Conservation (phyloP, 805 yeast species). For the Candida caryicola region DNA sequence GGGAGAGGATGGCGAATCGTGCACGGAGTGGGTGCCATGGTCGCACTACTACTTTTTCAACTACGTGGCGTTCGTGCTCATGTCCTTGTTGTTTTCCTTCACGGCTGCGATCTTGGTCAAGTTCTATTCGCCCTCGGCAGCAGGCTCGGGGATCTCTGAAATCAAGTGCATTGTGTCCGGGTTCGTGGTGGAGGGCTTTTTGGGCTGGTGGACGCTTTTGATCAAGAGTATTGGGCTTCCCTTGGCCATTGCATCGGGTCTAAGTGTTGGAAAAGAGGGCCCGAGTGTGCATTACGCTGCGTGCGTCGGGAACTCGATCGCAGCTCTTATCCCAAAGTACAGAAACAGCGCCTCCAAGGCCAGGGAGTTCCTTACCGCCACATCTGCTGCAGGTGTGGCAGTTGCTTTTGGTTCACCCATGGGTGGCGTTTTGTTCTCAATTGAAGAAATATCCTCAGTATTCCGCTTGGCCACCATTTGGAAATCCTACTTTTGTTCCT, state of each 20-base stretch:
- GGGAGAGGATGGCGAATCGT: constrained; percentile 49
- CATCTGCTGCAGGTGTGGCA: constrained; percentile 97
- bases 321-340: constrained; percentile 49
- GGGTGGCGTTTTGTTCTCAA: constrained; percentile 90
- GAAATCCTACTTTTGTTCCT: constrained; percentile 88
- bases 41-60: constrained; percentile 41
- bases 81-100: constrained; percentile 61
- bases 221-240: constrained; percentile 84
- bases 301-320: constrained; percentile 84
- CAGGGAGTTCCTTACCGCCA: constrained; percentile 74
- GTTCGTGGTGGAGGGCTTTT: constrained; percentile 72
- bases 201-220: constrained; percentile 66
- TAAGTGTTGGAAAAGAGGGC: constrained; percentile 96
- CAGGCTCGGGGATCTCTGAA: constrained; percentile 97
- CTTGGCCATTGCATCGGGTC: constrained; percentile 86
- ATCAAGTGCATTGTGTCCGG: constrained; percentile 94
- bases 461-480: constrained; percentile 79
- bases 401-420: constrained; percentile 97
- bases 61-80: constrained; percentile 55
- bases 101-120: constrained; percentile 68
- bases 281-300: constrained; percentile 98
- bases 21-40: constrained; percentile 74
- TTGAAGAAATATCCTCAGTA: constrained; percentile 82
- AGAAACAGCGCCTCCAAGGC: constrained; percentile 44
- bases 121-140: constrained; percentile 79